A percentile compares a stretch with the other conserved stretches of the same genome.
These are phyloP conservation scores for Ceratonia siliqua DNA, from an alignment of 306 rosid species.

Conservation along the genomic window DNA sequence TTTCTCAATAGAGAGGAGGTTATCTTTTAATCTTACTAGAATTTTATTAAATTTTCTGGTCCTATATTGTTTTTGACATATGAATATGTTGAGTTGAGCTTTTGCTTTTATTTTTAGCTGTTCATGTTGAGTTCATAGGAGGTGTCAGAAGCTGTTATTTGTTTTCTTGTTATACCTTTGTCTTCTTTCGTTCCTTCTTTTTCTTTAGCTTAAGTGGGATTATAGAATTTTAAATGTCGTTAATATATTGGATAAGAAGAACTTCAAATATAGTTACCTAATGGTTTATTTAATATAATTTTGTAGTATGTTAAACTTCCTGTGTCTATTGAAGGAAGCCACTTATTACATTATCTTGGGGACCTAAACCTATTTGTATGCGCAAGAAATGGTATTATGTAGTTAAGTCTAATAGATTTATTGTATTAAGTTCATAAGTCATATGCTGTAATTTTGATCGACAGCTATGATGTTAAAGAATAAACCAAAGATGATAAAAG, in stretches of 20 bases:
- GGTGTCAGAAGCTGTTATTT: not conserved
- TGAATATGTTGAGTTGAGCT: constrained; percentile 8
- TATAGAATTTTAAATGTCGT: too few species aligned
- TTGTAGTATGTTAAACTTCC: too few species aligned
- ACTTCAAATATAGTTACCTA: too few species aligned
- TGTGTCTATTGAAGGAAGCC: too few species aligned
- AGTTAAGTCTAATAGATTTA: not conserved
- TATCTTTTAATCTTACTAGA: not conserved
- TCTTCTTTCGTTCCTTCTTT: too few species aligned
- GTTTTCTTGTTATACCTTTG: too few species aligned
- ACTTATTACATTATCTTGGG: not conserved
- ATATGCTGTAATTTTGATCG: not conserved
- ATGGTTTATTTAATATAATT: too few species aligned
- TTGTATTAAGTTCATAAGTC: not conserved
- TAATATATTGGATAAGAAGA: too few species aligned
- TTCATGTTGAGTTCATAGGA: not conserved
- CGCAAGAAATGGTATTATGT: not conserved
- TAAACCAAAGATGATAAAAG: not conserved
- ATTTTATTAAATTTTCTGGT: not conserved
- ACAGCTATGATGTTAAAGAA: not conserved
- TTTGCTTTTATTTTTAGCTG: constrained; percentile 9
- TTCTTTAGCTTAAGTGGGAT: too few species aligned
- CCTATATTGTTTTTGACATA: constrained; percentile 11
- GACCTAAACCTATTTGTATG: not conserved
- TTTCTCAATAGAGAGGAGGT: constrained; percentile 52